phyloP scores from a whole-genome alignment of 2,329 filamentous ascomycete species.

The Colletotrichum costaricense region DNA sequence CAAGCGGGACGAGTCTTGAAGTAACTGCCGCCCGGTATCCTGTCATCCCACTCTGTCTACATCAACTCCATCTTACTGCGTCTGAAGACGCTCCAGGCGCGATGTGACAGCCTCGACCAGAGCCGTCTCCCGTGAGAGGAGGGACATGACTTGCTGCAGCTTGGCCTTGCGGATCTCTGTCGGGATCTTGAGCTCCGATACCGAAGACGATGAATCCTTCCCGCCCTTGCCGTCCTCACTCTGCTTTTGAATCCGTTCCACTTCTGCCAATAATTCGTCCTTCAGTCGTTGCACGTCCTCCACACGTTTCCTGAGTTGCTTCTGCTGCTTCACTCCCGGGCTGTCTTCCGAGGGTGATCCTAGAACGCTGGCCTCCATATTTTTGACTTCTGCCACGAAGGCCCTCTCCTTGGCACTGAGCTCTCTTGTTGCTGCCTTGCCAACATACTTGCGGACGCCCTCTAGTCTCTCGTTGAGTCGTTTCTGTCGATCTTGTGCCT shows the following conservation, averaged over 20 bases:
- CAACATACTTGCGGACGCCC: slow-evolving; percentile 59
- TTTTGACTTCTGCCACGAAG: slow-evolving; percentile 59
- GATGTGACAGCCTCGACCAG: slow-evolving; percentile 75
- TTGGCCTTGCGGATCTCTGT: slow-evolving; percentile 71
- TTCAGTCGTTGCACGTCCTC: slow-evolving; percentile 66
- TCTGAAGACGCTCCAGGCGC: slow-evolving; percentile 68
- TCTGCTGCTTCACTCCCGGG: slow-evolving; percentile 40
- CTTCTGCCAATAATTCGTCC: slow-evolving; percentile 64
- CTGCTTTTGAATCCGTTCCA: slow-evolving; percentile 53
- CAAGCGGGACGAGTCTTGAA: slow-evolving; percentile 1
- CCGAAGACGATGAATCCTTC: slow-evolving; percentile 46
- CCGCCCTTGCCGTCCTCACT: slow-evolving; percentile 36
- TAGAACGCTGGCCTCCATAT: slow-evolving; percentile 65
- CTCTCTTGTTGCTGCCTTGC: slow-evolving; percentile 54
- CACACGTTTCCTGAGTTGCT: slow-evolving; percentile 67
- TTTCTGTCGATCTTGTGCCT: slow-evolving; percentile 66
- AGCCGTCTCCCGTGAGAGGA: slow-evolving; percentile 75
- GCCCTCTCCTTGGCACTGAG: slow-evolving; percentile 58
- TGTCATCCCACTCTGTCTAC: slow-evolving; percentile 21
- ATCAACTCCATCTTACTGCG: slow-evolving; percentile 7
- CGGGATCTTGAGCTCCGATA: slow-evolving; percentile 63
- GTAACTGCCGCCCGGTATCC: slow-evolving; percentile 10
- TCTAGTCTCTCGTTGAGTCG: slow-evolving; percentile 71
- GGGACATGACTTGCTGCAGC: slow-evolving; percentile 69
- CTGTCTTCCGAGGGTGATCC: slow-evolving; percentile 38